Evolutionary conservation across 192 early-diverging fungal genomes (phyloP).

Genomic region (Glomus cerebriforme): DNA sequence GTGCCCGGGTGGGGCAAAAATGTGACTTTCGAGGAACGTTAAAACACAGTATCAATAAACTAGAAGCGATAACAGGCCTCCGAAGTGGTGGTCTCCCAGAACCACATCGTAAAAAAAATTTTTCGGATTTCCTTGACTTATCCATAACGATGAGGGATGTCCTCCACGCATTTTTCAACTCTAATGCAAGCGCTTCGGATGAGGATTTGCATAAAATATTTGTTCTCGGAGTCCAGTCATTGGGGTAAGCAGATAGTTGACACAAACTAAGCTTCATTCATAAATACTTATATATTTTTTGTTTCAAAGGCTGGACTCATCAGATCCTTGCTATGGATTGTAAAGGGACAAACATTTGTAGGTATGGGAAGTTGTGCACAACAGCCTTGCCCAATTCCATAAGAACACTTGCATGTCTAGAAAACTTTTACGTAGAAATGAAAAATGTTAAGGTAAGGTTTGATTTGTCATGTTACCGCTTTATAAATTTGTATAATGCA

Average conservation of each 20-base stretch:
- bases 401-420: conserved; percentile 24
- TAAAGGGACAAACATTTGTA: conserved; percentile 29
- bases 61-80: conserved; percentile 35
- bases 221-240: conserved; percentile 33
- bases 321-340: conserved; percentile 31
- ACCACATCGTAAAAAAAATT: conserved; percentile 35
- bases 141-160: conserved; percentile 32
- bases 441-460: conserved; percentile 2
- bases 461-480: conserved; percentile 12
- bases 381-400: conserved; percentile 21
- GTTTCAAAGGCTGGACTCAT: conserved; percentile 24
- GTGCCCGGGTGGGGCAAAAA: conserved; percentile 32
- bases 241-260: conserved; percentile 37
- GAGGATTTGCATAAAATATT: conserved; percentile 34
- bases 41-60: conserved; percentile 34
- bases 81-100: conserved; percentile 35
- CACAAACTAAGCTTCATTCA: not conserved
- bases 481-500: conserved; percentile 2
- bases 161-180: conserved; percentile 27
- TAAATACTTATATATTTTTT: not conserved
- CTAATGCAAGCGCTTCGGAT: conserved; percentile 19
- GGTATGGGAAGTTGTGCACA: conserved; percentile 21
- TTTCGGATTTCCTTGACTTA: conserved; percentile 22
- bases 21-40: conserved; percentile 33
- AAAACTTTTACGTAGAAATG: conserved; percentile 21